Percentiles rank a stretch among this genome's conserved stretches.
Evolutionary conservation across 164 flowering plant species (phyloP).

Genomic region (Dillenia turbinata): DNA sequence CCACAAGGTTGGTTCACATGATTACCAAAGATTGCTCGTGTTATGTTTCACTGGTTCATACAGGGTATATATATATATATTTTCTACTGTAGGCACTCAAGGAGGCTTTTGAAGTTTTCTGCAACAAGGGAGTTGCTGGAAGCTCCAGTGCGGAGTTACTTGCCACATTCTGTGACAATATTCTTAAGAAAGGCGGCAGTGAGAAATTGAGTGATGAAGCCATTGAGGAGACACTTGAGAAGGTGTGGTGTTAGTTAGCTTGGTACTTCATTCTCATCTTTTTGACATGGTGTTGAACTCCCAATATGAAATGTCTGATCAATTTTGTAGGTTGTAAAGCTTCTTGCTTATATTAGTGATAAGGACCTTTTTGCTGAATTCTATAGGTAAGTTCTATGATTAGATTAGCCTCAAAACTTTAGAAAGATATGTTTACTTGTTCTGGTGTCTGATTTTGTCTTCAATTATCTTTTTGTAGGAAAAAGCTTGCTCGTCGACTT

Average conservation of each 20-base stretch:
- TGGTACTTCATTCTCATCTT: neutral
- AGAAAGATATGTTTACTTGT: neutral
- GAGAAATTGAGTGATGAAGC: constrained; percentile 97
- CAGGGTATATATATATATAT: neutral
- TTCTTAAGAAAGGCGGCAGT: constrained; percentile 92
- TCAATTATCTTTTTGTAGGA: constrained; percentile 39
- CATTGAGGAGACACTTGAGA: constrained; percentile 88
- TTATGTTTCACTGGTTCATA: too few species aligned
- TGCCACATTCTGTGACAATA: constrained; percentile 92
- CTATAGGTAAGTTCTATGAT: constrained; percentile 49
- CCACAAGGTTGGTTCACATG: constrained; percentile 65
- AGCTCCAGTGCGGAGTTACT: constrained; percentile 86
- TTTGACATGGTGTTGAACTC: too few species aligned
- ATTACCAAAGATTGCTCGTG: too few species aligned
- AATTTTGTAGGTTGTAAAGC: constrained; percentile 69
- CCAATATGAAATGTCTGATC: too few species aligned
- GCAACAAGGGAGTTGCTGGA: constrained; percentile 91
- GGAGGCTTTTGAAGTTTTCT: constrained; percentile 90
- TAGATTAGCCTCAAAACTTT: neutral
- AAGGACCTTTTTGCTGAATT: constrained; percentile 95
- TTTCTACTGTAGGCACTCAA: constrained; percentile 64
- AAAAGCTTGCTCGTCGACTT: constrained; percentile 88
- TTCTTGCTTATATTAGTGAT: constrained; percentile 90
- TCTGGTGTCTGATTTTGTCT: neutral
- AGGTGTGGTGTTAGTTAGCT: constrained; percentile 31